These are phyloP conservation scores for Sarocladium strictum DNA, from an alignment of 2,329 filamentous ascomycete genomes.

Conservation along the genomic window DNA sequence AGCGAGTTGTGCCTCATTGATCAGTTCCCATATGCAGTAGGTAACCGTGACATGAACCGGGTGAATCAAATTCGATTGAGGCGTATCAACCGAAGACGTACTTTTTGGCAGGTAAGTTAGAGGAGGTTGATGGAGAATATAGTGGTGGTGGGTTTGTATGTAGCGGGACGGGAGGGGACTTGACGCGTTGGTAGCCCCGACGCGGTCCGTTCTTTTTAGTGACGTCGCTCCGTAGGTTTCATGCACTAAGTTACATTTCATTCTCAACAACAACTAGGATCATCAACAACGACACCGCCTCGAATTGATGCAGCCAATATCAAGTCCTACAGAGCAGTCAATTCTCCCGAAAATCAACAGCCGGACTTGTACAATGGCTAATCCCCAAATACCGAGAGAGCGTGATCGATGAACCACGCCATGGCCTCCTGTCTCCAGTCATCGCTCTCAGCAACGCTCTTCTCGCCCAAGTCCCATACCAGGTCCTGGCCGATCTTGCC, in stretches of 20 bases:
- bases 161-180: background rate
- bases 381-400: slow-evolving; percentile 21
- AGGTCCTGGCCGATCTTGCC: slow-evolving; percentile 18
- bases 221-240: background rate
- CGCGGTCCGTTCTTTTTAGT: slow-evolving; percentile 6
- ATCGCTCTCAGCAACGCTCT: slow-evolving; percentile 21
- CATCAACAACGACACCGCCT: no score
- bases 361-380: slow-evolving; percentile 7
- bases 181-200: slow-evolving; percentile 4
- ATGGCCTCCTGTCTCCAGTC: slow-evolving; percentile 23
- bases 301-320: no score
- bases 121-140: background rate
- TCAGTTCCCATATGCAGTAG: background rate
- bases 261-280: no score
- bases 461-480: slow-evolving; percentile 22
- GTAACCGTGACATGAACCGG: background rate
- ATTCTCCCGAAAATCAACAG: no score
- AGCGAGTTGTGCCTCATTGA: slow-evolving; percentile 12
- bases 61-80: background rate
- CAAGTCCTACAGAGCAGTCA: no score
- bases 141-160: background rate
- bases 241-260: no score
- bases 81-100: background rate
- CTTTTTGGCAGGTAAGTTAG: background rate
- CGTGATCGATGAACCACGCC: slow-evolving; percentile 22